These are phyloP conservation scores for Nigrospora osmanthi DNA, from an alignment of 2,329 filamentous ascomycete species.

Conservation along the genomic window DNA sequence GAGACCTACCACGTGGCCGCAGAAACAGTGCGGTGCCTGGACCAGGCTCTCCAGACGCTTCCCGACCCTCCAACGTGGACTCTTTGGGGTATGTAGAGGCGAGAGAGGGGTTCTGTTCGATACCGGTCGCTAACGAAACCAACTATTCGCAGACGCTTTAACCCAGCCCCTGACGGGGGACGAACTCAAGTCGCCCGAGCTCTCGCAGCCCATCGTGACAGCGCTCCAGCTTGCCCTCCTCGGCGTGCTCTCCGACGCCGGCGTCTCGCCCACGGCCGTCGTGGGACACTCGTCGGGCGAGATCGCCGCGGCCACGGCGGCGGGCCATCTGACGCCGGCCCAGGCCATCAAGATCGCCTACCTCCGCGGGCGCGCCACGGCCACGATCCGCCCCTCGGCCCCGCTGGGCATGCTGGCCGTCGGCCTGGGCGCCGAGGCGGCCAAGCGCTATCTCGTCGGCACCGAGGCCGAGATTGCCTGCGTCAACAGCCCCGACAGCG, in stretches of 20 bases:
- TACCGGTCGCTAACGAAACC: no score
- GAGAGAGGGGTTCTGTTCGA: no score
- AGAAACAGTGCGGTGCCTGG: slow-evolving; percentile 8
- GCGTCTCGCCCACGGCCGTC: slow-evolving; percentile 5
- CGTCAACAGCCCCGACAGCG: slow-evolving; percentile 17
- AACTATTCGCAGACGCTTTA: slow-evolving; percentile 11
- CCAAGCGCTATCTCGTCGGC: neutral
- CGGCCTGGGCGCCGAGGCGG: slow-evolving; percentile 4
- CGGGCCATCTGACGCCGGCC: slow-evolving; percentile 2
- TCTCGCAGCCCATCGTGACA: slow-evolving; percentile 11
- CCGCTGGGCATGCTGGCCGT: slow-evolving; percentile 14
- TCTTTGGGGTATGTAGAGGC: no score
- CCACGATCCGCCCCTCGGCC: no score
- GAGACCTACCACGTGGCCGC: slow-evolving; percentile 1
- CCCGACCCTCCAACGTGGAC: slow-evolving; percentile 11
- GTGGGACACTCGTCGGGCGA: slow-evolving; percentile 15
- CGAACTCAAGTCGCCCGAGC: slow-evolving; percentile 9
- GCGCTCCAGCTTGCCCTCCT: slow-evolving; percentile 8
- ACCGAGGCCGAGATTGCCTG: slow-evolving; percentile 12
- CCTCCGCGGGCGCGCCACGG: slow-evolving; percentile 6
- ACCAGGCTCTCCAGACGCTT: slow-evolving; percentile 7
- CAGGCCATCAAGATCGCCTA: slow-evolving; percentile 9
- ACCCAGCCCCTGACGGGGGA: no score
- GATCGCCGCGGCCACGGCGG: slow-evolving; percentile 10
- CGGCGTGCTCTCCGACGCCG: slow-evolving; percentile 2